Percentiles rank a stretch among this genome's conserved stretches.
Evolutionary conservation across 257 asterid genomes (phyloP).

Genomic region (Ligustrum vulgare): DNA sequence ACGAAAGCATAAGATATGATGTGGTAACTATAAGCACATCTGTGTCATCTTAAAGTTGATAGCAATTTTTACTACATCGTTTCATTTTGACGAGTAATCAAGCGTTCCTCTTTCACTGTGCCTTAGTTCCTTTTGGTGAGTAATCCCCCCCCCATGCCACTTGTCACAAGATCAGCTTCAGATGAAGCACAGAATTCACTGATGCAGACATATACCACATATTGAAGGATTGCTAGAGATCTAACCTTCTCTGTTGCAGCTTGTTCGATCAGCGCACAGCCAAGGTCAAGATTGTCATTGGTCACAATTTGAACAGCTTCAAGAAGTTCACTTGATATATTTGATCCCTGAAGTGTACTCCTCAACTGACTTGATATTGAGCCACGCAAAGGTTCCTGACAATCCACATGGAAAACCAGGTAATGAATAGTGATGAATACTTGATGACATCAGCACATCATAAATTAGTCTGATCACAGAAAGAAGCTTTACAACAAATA

Average conservation of each 20-base stretch:
- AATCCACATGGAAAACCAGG: constrained; percentile 9
- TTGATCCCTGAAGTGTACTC: constrained; percentile 69
- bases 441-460: neutral
- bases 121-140: neutral
- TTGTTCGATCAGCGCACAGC: constrained; percentile 96
- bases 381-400: constrained; percentile 89
- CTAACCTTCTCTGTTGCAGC: constrained; percentile 98
- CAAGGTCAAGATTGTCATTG: constrained; percentile 97
- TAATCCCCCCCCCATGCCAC: neutral
- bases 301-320: constrained; percentile 90
- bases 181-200: constrained; percentile 16
- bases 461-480: constrained; percentile 4
- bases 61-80: neutral
- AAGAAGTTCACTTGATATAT: constrained; percentile 56
- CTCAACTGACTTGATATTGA: constrained; percentile 85
- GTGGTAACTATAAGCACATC: neutral
- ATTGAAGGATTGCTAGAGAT: constrained; percentile 1
- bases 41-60: neutral
- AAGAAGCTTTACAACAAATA: neutral
- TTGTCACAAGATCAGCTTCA: constrained; percentile 10
- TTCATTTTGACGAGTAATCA: neutral
- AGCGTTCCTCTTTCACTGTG: neutral
- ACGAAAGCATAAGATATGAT: neutral
- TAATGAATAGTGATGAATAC: constrained; percentile 1
- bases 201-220: neutral